Evolutionary conservation across 2,329 filamentous ascomycete species (phyloP).

Genomic region (Diaporthe citrichinensis): DNA sequence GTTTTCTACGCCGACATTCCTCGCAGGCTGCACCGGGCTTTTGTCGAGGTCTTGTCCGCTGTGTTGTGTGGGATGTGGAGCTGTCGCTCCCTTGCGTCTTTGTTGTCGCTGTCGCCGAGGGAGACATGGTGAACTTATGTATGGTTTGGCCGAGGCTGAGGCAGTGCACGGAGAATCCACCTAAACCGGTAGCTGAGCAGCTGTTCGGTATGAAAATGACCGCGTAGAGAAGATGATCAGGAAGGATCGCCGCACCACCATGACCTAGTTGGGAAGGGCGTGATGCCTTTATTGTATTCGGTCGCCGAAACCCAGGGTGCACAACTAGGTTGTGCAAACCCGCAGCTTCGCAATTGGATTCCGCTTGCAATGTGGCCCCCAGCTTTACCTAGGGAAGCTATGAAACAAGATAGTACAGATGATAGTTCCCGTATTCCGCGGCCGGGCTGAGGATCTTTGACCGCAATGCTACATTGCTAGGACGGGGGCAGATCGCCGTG

Average conservation of each 20-base stretch:
- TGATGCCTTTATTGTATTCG: constrained; percentile 33
- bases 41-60: constrained; percentile 16
- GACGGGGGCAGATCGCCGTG: constrained; percentile 18
- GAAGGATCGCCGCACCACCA: constrained; percentile 9
- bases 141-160: neutral
- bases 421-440: constrained; percentile 31
- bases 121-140: neutral
- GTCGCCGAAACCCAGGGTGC: constrained; percentile 14
- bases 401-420: constrained; percentile 31
- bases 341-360: constrained; percentile 16
- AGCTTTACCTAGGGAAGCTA: neutral
- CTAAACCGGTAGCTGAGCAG: constrained; percentile 15
- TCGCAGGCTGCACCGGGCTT: constrained; percentile 29
- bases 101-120: constrained; percentile 9
- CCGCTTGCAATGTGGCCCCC: constrained; percentile 5
- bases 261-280: constrained; percentile 27
- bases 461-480: constrained; percentile 23
- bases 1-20: constrained; percentile 33
- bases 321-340: constrained; percentile 1
- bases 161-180: constrained; percentile 24
- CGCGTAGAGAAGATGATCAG: constrained; percentile 24
- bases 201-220: neutral
- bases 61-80: constrained; percentile 14
- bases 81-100: neutral
- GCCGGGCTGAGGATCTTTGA: constrained; percentile 14